Base-by-base conservation (phyloP, 108 stramenopile species). In the Pelagomonas calceolata region DNA sequence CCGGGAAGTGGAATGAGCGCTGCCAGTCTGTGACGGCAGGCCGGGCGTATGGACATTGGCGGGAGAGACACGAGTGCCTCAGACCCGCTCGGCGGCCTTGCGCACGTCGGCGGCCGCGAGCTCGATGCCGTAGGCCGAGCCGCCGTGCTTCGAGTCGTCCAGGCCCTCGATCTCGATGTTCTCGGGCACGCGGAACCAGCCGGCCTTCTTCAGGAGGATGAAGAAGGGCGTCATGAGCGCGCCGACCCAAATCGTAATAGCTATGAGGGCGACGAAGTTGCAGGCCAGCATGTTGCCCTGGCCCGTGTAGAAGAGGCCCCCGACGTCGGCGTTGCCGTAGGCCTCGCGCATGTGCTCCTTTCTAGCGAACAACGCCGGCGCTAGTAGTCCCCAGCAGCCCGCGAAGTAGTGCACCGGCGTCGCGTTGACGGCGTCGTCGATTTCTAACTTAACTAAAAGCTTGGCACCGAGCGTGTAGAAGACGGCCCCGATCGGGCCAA, bases 401-500 rank as follows among this genome's bases (percentile, higher is more conserved):
- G 82, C 83, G 34, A 87, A 80, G 72, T 92, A 81, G 76, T 97
- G 94, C 18, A 95, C 94, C n/a, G 93, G 91, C 36, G 92, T 86
- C 60, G 93, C 93, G 72, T 93, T 90, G 29, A 96, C 92, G 34
- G 92, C 89, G 76, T 96, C 93, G 75, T 96, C 93, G 70, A 96
- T 81, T 64, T 85, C 82, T 30, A 93, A 68, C 76, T 75, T 79
- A 63, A 90, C 72, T 10, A 97, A 78, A 10, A 90, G 85, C 33
- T 63, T 66, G 68, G 79, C 78, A 18, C 78, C 80, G 36, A 78
- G 71, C 30, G 85, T 72, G 87, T 96, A 96, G 21, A 93, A 43
- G 68, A 73, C 79, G n/a, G 79, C 92, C 64, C 88, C 89, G 36
- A 93, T 63, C 34, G 83, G 31, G 9, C 97, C 97, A 69, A 90